These are phyloP conservation scores for Leptosphaerulina australis DNA, from an alignment of 2,329 filamentous ascomycete genomes.

Conservation along the genomic window DNA sequence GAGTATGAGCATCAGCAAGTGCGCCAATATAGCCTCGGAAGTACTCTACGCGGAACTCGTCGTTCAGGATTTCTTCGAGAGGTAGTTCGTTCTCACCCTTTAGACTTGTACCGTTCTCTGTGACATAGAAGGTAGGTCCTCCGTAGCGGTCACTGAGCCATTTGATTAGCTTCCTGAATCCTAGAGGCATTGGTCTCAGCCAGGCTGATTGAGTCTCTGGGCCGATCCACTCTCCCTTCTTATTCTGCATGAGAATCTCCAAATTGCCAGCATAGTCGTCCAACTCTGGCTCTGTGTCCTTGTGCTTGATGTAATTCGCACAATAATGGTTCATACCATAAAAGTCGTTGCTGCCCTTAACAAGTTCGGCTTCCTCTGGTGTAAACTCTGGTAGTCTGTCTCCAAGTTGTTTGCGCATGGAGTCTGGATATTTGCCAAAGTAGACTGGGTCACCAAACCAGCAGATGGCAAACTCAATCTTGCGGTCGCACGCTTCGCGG, in stretches of 20 bases:
- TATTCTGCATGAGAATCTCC: conserved; percentile 72
- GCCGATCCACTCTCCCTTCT: conserved; percentile 75
- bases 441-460: conserved; percentile 93
- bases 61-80: conserved; percentile 72
- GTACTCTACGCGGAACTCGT: conserved; percentile 82
- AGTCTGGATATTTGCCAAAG: conserved; percentile 80
- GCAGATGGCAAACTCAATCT: conserved; percentile 84
- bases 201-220: conserved; percentile 82
- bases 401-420: conserved; percentile 81
- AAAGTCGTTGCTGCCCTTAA: conserved; percentile 88
- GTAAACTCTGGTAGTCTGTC: conserved; percentile 77
- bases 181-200: conserved; percentile 75
- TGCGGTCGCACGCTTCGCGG: conserved; percentile 76
- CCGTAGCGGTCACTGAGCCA: conserved; percentile 72
- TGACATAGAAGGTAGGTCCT: conserved; percentile 80
- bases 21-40: conserved; percentile 78
- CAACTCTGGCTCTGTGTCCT: conserved; percentile 62
- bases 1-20: conserved; percentile 71
- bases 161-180: conserved; percentile 72
- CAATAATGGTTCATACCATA: conserved; percentile 97
- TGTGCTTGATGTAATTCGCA: conserved; percentile 82
- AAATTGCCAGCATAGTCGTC: conserved; percentile 78
- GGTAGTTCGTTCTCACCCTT: conserved; percentile 81
- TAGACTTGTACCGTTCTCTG: conserved; percentile 85
- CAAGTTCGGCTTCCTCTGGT: conserved; percentile 71